phyloP scores from a whole-genome alignment of 805 yeast genomes.

The Tetrapisispora pingtungensis region DNA sequence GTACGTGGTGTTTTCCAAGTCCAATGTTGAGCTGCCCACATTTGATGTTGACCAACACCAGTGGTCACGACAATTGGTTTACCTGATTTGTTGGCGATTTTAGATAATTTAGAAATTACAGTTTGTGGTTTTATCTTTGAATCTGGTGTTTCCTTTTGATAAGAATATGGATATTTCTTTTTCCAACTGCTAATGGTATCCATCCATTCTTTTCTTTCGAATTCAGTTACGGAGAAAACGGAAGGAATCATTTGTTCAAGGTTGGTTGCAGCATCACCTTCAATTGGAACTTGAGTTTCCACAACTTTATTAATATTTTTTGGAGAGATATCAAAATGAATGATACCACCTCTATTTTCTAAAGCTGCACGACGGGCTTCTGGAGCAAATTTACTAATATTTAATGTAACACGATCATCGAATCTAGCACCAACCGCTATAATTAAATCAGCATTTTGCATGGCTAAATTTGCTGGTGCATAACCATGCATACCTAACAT shows the following conservation, averaged over 20 bases:
- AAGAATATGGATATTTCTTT: constrained; percentile 72
- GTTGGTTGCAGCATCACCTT: constrained; percentile 87
- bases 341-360: constrained; percentile 87
- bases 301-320: constrained; percentile 97
- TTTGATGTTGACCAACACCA: constrained; percentile 99
- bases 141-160: constrained; percentile 70
- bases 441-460: constrained; percentile 88
- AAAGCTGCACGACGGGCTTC: constrained; percentile 81
- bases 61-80: constrained; percentile 85
- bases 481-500: constrained; percentile 99
- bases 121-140: constrained; percentile 89
- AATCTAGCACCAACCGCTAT: constrained; percentile 94
- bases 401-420: constrained; percentile 95
- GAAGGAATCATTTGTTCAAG: constrained; percentile 64
- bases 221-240: constrained; percentile 41
- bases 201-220: constrained; percentile 74
- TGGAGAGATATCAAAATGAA: constrained; percentile 93
- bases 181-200: constrained; percentile 71
- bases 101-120: constrained; percentile 65
- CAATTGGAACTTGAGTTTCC: constrained; percentile 90
- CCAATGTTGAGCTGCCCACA: constrained; percentile 99
- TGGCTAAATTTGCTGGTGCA: constrained; percentile 89
- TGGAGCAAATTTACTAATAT: constrained; percentile 83
- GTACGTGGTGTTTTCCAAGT: constrained; percentile 89
- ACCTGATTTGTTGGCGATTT: constrained; percentile 43